Evolutionary conservation across 441 rosid genomes (phyloP).

Genomic region (Arabidopsis lyrata): DNA sequence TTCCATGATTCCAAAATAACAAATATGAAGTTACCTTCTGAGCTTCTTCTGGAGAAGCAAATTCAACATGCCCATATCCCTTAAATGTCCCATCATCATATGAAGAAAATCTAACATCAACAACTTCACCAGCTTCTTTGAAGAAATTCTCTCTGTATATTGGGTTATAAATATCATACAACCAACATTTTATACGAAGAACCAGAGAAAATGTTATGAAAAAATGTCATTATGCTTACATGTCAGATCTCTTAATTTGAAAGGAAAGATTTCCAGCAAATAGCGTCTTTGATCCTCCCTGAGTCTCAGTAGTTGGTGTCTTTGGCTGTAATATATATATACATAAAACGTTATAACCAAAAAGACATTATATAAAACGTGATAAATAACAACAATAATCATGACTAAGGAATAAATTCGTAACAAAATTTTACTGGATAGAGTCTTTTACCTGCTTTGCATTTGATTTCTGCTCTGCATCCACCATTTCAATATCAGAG

Average conservation of each 20-base stretch:
- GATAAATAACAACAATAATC: slow-evolving; percentile 21
- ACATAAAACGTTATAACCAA: neutral
- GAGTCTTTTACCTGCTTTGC: slow-evolving; percentile 35
- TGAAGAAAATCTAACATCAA: slow-evolving; percentile 63
- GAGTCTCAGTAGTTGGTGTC: slow-evolving; percentile 51
- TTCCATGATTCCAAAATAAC: slow-evolving; percentile 3
- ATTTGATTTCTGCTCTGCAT: slow-evolving; percentile 49
- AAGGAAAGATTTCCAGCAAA: slow-evolving; percentile 76
- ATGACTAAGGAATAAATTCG: neutral
- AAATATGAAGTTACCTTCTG: slow-evolving; percentile 50
- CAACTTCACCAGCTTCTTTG: slow-evolving; percentile 67
- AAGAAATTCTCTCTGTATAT: slow-evolving; percentile 79
- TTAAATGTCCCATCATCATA: slow-evolving; percentile 56
- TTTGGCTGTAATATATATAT: slow-evolving; percentile 51
- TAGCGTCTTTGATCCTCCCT: slow-evolving; percentile 62
- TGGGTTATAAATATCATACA: slow-evolving; percentile 18
- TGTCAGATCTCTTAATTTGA: slow-evolving; percentile 53
- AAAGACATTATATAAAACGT: neutral
- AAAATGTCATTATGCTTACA: slow-evolving; percentile 54
- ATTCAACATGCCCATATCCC: slow-evolving; percentile 92
- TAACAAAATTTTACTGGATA: neutral
- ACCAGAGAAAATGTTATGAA: neutral
- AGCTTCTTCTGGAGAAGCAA: slow-evolving; percentile 73
- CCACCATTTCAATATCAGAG: slow-evolving; percentile 64
- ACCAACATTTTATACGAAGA: neutral